Base-by-base conservation (phyloP, 768 basidiomycete genomes). In the Rossbeevera mucosa region DNA sequence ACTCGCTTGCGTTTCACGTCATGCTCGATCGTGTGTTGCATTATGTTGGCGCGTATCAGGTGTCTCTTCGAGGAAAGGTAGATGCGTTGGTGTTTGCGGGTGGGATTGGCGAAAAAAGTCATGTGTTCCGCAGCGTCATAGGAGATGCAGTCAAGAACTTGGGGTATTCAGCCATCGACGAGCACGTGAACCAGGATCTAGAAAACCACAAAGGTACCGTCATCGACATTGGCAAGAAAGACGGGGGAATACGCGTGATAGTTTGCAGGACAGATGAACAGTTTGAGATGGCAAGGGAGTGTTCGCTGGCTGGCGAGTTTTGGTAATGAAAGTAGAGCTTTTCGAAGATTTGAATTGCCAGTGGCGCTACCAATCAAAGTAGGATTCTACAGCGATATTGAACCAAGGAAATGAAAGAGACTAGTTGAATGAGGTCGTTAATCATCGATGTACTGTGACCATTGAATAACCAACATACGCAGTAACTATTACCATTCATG, bases 31-130 rank as follows among this genome's bases (percentile, higher is more conserved):
- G 91, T 18, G 75, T 94, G 44, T 60, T 89, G 50, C 77, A 84
- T 59, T 91, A 74, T 57, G 67, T 91, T 43, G 91, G 86, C 6
- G 76, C 82, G 44, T 93, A 91, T 66, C 81, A 85, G 59, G 71
- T 91, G 59, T 86, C 88, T 64, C 78, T 93, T 21, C 75, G 75
- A 28, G 80, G 80, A 14, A 54, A 74, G 22, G 79, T 93, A 11
- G 87, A 93, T 64, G 91, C 86, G 2, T 62, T 94, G 38, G 88
- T 94, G 12, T 93, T 94, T 65, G 78, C 88, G 0, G 92, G 93
- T 3, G 92, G 92, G 0, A 91, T 96, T 48, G 94, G 94, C 0
- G 94, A 96, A 69, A 77, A 76, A 57, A 80, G 83, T 54, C 72
- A 69, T 16, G 75, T 80, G 58, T 68, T 97, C 49, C 71, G 93